phyloP scores from a whole-genome alignment of 2,329 filamentous ascomycete species.

The Arachnopeziza araneosa region DNA sequence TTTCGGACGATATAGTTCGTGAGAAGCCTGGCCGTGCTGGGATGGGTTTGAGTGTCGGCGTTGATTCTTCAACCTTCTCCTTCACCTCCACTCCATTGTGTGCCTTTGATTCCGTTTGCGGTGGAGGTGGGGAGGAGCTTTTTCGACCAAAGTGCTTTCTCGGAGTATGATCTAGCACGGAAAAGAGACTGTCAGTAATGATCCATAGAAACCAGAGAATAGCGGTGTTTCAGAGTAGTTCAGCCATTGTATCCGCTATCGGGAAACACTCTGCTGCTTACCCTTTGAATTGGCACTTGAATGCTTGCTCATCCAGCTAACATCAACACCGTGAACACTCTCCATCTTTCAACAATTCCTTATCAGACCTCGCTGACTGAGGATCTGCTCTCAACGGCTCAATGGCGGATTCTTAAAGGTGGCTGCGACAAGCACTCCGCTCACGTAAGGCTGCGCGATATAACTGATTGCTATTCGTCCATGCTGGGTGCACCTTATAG shows the following conservation, averaged over 20 bases:
- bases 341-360: conserved; percentile 23
- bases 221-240: neutral
- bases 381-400: neutral
- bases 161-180: neutral
- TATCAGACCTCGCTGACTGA: neutral
- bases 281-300: conserved; percentile 23
- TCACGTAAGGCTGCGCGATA: neutral
- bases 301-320: conserved; percentile 31
- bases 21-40: conserved; percentile 21
- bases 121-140: neutral
- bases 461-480: neutral
- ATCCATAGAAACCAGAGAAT: neutral
- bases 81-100: conserved; percentile 6
- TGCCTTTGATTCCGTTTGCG: conserved; percentile 9
- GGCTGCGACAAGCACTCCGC: neutral
- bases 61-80: neutral
- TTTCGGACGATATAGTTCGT: conserved; percentile 24
- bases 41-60: conserved; percentile 16
- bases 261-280: conserved; percentile 14
- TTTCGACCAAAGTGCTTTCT: neutral
- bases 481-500: neutral
- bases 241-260: neutral
- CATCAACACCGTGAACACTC: conserved; percentile 30
- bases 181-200: neutral
- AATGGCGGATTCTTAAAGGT: neutral